A percentile compares a stretch with the other conserved stretches of the same genome.
Conservation (phyloP, 495 filamentous ascomycete species). For the Tuber melanosporum region DNA sequence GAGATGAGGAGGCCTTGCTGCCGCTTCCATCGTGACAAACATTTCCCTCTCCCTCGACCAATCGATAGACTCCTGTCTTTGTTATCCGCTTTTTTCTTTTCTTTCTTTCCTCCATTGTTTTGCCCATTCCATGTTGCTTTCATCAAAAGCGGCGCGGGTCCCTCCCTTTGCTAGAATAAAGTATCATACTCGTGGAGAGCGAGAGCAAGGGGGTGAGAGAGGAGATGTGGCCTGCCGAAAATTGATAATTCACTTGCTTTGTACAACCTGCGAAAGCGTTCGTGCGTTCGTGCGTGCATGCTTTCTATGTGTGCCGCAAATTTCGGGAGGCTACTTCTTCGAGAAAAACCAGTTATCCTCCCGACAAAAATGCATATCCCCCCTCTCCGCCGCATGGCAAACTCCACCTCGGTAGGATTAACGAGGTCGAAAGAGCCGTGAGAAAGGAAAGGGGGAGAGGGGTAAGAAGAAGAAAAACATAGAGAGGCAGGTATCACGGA, state of each 20-base stretch:
- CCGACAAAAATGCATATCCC: constrained; percentile 3
- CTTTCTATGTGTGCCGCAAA: neutral
- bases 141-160: neutral
- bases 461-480: neutral
- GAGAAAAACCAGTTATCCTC: neutral
- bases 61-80: neutral
- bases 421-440: neutral
- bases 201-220: neutral
- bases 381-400: neutral
- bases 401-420: constrained; percentile 1
- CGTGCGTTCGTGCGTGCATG: neutral
- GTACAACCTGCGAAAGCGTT: neutral
- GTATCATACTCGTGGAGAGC: neutral
- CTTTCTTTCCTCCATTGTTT: neutral
- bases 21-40: neutral
- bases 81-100: neutral
- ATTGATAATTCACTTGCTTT: neutral
- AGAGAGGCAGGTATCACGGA: neutral
- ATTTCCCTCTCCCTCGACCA: neutral
- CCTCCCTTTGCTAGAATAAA: neutral
- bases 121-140: neutral
- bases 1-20: neutral
- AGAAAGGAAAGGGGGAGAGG: neutral
- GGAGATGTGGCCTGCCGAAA: neutral
- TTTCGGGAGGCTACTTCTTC: neutral